Evolutionary conservation across 2,329 filamentous ascomycete genomes (phyloP).

Genomic region (Ascomycota sp.): DNA sequence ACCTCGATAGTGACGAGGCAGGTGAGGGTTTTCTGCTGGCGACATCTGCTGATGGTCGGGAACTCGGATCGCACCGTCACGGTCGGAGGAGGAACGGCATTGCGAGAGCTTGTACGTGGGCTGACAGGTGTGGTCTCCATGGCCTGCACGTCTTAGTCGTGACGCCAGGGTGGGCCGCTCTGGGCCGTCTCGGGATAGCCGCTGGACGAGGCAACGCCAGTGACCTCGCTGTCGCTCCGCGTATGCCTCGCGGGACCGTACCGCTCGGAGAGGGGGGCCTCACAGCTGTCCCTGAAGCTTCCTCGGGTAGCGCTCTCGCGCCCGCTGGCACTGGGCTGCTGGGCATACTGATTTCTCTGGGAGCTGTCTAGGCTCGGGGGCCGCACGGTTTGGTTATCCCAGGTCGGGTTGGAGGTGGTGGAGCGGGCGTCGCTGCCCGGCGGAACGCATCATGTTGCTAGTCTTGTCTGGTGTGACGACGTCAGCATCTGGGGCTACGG

Average conservation of each 20-base stretch:
- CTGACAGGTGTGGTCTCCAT: constrained; percentile 75
- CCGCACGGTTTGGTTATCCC: constrained; percentile 42
- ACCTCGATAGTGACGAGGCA: constrained; percentile 91
- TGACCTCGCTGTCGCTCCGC: constrained; percentile 62
- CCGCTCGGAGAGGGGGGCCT: constrained; percentile 22
- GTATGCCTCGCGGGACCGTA: constrained; percentile 34
- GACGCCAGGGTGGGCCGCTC: constrained; percentile 48
- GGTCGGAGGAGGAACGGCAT: constrained; percentile 73
- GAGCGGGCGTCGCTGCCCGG: constrained; percentile 42
- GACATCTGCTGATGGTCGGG: constrained; percentile 75
- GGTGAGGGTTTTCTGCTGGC: constrained; percentile 85
- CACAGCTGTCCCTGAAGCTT: constrained; percentile 27
- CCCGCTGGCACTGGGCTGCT: constrained; percentile 9
- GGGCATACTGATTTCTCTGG: constrained; percentile 14
- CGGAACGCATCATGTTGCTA: constrained; percentile 76
- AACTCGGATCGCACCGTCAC: constrained; percentile 97
- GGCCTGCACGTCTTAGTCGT: constrained; percentile 90
- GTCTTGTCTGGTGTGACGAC: constrained; percentile 53
- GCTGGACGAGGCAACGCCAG: constrained; percentile 51
- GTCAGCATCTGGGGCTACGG: constrained; percentile 7
- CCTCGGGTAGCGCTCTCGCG: constrained; percentile 16
- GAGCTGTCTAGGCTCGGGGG: constrained; percentile 28
- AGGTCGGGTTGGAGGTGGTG: constrained; percentile 38
- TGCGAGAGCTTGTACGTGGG: constrained; percentile 51
- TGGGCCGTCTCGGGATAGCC: constrained; percentile 64